Evolutionary conservation across 2,329 filamentous ascomycete genomes (phyloP), one percentile per base, ranked within the genome.

Genomic region (Pseudophaeomoniella oleicola): DNA sequence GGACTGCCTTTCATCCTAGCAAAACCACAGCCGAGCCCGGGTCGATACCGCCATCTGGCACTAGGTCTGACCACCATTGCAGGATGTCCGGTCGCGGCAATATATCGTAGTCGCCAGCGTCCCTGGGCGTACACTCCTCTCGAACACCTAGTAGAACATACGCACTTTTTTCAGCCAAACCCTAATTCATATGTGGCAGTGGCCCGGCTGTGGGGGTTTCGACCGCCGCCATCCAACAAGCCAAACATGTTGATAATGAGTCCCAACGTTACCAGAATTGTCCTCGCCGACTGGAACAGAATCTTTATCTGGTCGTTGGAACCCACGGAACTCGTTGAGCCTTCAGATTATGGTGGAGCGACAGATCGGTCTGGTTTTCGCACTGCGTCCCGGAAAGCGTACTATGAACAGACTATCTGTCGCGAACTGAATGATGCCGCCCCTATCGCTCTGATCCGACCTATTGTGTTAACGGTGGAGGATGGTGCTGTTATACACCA

Each of bases 261-360:
- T 2, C 43, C 39, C 5, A 16, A 34, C 4, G 56, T 57, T 6
- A 59, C 56, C 19, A 52, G 60, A 3, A 47, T 64, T 34, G 61
- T 60, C 3, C 50, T 62, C 19, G 55, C 55, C 4, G 57, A 56
- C 31, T 64, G 60, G 60, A 57, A 62, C 35, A 49, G 49, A 1
- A 38, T 64, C 14, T 56, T 57, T 12, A 39, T 64, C 16, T 64
- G 60, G 56, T 46, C 55, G 2, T 19, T 64, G 34, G 46, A 59
- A 15, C 60, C 61, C 2, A 29, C 40, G n/a, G 52, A 46, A 29
- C 38, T 64, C 11, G 50, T 60, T 15, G 48, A 54, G n/a, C 46
- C 48, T 22, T 48, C 54, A 32, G 19, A 32, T 3, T 44, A 45
- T 18, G 43, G 43, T n/a, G 33, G 17, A n/a, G 19, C 18, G 13